Evolutionary conservation across 129 eudicot species (phyloP).

Genomic region (Dittrichia graveolens): DNA sequence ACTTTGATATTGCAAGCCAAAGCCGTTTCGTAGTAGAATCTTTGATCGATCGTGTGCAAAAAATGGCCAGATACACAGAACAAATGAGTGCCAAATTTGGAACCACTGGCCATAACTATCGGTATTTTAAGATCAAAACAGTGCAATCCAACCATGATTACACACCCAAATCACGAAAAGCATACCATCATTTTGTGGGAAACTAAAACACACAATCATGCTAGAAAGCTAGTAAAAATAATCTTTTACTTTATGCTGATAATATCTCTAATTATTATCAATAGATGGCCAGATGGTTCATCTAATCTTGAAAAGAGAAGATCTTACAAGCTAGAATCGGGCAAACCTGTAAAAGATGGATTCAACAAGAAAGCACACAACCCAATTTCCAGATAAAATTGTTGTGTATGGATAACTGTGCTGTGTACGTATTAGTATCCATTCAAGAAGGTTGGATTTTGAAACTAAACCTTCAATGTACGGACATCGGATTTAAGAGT

Average conservation of each 20-base stretch:
- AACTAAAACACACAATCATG: constrained; percentile 36
- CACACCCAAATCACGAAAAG: constrained; percentile 27
- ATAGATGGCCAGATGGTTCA: constrained; percentile 44
- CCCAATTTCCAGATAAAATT: background rate
- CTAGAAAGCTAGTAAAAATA: constrained; percentile 15
- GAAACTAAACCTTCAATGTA: constrained; percentile 50
- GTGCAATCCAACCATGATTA: constrained; percentile 39
- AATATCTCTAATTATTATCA: background rate
- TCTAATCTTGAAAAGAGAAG: constrained; percentile 41
- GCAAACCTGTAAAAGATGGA: constrained; percentile 45
- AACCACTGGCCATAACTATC: constrained; percentile 55
- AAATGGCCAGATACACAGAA: no score
- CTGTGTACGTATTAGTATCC: no score
- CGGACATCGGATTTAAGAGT: constrained; percentile 46
- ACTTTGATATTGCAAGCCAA: no score
- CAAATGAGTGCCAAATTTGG: constrained; percentile 54
- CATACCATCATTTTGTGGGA: constrained; percentile 30
- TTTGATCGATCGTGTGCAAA: no score
- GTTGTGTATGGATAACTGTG: no score
- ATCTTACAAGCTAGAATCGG: constrained; percentile 21
- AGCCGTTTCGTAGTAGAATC: no score
- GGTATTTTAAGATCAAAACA: constrained; percentile 55
- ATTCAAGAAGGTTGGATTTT: constrained; percentile 58
- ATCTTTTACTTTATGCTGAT: constrained; percentile 7
- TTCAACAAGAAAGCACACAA: background rate